These are phyloP conservation scores for Polychaeton citri DNA, from an alignment of 2,329 filamentous ascomycete species.

Conservation along the genomic window DNA sequence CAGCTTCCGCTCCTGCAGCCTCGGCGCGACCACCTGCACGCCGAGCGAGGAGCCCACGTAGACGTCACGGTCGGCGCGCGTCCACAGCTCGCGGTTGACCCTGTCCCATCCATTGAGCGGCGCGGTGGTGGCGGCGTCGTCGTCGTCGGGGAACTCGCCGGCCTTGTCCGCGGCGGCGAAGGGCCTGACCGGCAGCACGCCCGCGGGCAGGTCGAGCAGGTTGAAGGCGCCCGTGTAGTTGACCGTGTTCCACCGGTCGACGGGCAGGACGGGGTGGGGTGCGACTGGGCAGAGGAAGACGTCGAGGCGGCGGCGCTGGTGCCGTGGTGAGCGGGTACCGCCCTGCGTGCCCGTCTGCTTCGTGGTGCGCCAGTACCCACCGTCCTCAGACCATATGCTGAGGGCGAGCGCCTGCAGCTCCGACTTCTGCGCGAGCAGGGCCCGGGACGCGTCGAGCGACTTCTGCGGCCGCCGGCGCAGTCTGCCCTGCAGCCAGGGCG, in stretches of 20 bases:
- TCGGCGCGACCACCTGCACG: constrained; percentile 45
- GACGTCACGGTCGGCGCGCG: constrained; percentile 31
- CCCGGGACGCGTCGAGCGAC: constrained; percentile 34
- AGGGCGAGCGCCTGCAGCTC: constrained; percentile 43
- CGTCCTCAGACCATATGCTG: constrained; percentile 40
- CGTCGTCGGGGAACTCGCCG: constrained; percentile 27
- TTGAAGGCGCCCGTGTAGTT: constrained; percentile 51
- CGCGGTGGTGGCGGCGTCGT: no score
- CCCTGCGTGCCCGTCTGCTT: constrained; percentile 1
- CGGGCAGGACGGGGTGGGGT: constrained; percentile 48
- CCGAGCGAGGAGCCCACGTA: constrained; percentile 43
- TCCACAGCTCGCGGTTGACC: constrained; percentile 45
- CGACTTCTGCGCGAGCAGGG: constrained; percentile 39
- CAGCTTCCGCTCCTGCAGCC: constrained; percentile 40
- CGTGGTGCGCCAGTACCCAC: constrained; percentile 18
- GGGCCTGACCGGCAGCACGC: constrained; percentile 40
- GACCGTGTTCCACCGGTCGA: constrained; percentile 50
- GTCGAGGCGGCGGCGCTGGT: constrained; percentile 30
- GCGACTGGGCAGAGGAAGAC: constrained; percentile 51
- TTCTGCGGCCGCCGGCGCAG: constrained; percentile 36
- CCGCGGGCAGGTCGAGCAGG: constrained; percentile 49
- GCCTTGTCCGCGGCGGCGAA: constrained; percentile 38
- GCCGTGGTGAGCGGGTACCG: not conserved
- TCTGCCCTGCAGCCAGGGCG: constrained; percentile 44
- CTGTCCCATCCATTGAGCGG: constrained; percentile 46